A percentile compares a stretch with the other conserved stretches of the same genome.
These are phyloP conservation scores for Plenodomus lindquistii DNA, from an alignment of 2,329 filamentous ascomycete genomes.

Conservation along the genomic window DNA sequence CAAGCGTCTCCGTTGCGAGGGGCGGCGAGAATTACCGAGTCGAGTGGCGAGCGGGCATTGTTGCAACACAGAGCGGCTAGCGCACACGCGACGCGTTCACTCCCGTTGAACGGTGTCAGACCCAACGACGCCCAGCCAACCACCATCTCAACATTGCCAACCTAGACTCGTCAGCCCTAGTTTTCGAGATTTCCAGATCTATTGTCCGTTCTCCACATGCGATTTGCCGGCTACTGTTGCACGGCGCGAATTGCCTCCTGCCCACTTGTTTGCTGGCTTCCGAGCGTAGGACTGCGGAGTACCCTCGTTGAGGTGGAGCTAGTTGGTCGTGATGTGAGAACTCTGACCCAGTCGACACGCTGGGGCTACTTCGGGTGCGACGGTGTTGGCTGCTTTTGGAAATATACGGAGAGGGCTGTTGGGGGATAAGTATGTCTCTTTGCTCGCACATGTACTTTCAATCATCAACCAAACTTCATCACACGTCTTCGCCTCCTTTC, in stretches of 20 bases:
- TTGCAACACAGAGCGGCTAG: slow-evolving; percentile 12
- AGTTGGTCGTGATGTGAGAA: slow-evolving; percentile 8
- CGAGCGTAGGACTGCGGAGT: slow-evolving; percentile 17
- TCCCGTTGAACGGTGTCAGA: slow-evolving; percentile 15
- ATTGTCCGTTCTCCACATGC: neutral
- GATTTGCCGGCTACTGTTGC: slow-evolving; percentile 7
- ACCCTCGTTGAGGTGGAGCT: slow-evolving; percentile 4
- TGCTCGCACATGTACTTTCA: slow-evolving; percentile 7
- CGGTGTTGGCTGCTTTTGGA: slow-evolving; percentile 8
- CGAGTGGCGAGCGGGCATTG: slow-evolving; percentile 11
- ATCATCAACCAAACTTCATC: slow-evolving; percentile 7
- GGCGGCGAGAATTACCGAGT: slow-evolving; percentile 37
- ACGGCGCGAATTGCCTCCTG: slow-evolving; percentile 37
- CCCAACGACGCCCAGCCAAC: slow-evolving; percentile 28
- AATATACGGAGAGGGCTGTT: slow-evolving; percentile 7
- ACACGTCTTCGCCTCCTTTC: slow-evolving; percentile 1
- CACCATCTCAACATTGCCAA: slow-evolving; percentile 15
- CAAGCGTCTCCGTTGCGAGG: neutral
- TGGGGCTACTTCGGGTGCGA: slow-evolving; percentile 22
- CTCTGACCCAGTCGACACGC: slow-evolving; percentile 20
- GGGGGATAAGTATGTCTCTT: slow-evolving; percentile 28
- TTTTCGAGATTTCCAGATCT: slow-evolving; percentile 26
- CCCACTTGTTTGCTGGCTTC: slow-evolving; percentile 7
- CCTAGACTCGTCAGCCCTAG: slow-evolving; percentile 12
- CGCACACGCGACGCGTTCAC: slow-evolving; percentile 14